phyloP scores from a whole-genome alignment of 352 stramenopile species.

The Pythium volutum region DNA sequence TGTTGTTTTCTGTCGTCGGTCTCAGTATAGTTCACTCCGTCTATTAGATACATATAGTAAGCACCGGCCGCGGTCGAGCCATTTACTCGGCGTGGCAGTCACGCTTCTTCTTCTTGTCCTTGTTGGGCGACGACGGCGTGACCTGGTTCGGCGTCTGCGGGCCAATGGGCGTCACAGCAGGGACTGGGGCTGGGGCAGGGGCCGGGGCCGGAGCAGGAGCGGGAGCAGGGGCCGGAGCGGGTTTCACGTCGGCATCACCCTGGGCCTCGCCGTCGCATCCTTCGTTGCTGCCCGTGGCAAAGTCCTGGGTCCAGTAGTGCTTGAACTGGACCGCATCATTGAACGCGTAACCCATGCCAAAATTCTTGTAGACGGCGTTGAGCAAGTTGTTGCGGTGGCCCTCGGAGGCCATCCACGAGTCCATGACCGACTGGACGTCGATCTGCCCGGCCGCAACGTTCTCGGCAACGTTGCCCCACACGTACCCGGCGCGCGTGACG shows the following conservation, averaged over 20 bases:
- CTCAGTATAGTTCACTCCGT: not conserved
- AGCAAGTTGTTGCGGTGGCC: slow-evolving; percentile 47
- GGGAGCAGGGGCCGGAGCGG: slow-evolving; percentile 7
- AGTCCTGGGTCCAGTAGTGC: slow-evolving; percentile 65
- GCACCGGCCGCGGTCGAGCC: not conserved
- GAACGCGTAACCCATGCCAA: slow-evolving; percentile 45
- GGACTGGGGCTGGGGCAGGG: slow-evolving; percentile 4
- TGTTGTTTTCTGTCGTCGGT: too few species aligned
- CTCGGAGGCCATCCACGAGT: slow-evolving; percentile 51
- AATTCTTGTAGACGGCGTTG: slow-evolving; percentile 28
- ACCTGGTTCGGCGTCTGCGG: slow-evolving; percentile 14
- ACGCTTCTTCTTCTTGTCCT: slow-evolving; percentile 16
- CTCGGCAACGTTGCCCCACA: slow-evolving; percentile 34
- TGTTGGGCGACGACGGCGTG: slow-evolving; percentile 4
- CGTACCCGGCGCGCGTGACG: slow-evolving; percentile 26
- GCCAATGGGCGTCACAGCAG: not conserved
- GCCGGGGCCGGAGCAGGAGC: slow-evolving; percentile 4
- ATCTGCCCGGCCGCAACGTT: slow-evolving; percentile 53
- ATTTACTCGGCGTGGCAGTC: slow-evolving; percentile 29
- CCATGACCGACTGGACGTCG: slow-evolving; percentile 36
- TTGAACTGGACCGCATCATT: slow-evolving; percentile 31
- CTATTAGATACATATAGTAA: slow-evolving; percentile 12
- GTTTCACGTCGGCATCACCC: slow-evolving; percentile 13
- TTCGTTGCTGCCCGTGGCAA: slow-evolving; percentile 34
- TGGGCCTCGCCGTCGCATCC: slow-evolving; percentile 20